phyloP scores from a whole-genome alignment of 2,329 filamentous ascomycete genomes.

The Penicillium sp. region DNA sequence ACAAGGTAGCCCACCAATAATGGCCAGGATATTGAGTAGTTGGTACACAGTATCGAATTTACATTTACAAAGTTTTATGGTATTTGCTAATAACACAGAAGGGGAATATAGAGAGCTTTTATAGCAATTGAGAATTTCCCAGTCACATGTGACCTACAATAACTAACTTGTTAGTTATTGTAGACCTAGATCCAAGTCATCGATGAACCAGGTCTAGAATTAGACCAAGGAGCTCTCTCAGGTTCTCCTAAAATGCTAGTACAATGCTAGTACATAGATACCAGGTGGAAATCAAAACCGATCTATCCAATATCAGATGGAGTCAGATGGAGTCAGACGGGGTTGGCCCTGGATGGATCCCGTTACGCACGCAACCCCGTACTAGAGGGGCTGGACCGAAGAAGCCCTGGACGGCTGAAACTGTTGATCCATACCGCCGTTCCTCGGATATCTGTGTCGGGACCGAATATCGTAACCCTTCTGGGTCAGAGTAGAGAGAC shows the following conservation, averaged over 20 bases:
- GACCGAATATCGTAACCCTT: slow-evolving; percentile 1
- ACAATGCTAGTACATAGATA: background rate
- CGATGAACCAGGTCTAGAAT: background rate
- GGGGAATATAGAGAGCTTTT: background rate
- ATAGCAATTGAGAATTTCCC: background rate
- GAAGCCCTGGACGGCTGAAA: background rate
- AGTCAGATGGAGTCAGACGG: background rate
- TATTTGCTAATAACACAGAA: background rate
- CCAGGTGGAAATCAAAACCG: background rate
- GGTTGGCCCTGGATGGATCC: background rate
- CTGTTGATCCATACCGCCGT: background rate
- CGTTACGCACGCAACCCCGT: background rate
- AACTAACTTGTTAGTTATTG: background rate
- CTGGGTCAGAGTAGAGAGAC: slow-evolving; percentile 10
- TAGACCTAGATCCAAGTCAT: background rate
- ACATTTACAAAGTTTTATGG: background rate
- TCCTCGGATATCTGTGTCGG: background rate
- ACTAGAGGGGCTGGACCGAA: background rate
- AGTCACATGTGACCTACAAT: background rate
- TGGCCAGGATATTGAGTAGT: background rate
- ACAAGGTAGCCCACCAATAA: background rate
- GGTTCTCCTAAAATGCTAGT: background rate
- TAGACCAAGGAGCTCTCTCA: background rate
- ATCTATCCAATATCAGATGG: background rate
- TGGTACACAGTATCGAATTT: background rate